phyloP scores from a whole-genome alignment of 768 basidiomycete species.

The Tylopilus sp. region DNA sequence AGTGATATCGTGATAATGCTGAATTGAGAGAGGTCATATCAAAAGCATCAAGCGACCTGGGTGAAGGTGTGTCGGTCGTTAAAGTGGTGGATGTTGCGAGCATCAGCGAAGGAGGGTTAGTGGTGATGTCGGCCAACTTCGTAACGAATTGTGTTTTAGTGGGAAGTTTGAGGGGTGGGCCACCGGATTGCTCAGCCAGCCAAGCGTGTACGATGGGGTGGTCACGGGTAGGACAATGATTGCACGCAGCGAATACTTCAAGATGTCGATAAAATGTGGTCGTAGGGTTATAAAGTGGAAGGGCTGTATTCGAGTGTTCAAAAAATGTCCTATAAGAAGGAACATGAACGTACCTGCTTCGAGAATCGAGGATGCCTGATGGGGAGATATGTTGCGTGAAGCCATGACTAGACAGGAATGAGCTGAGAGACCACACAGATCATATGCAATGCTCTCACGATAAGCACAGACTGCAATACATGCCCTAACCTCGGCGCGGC shows the following conservation, averaged over 20 bases:
- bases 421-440: not conserved
- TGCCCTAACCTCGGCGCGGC: constrained; percentile 49
- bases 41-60: constrained; percentile 16
- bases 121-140: constrained; percentile 2
- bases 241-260: constrained; percentile 43
- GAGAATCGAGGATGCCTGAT: constrained; percentile 39
- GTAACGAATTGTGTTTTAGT: constrained; percentile 12
- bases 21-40: constrained; percentile 24
- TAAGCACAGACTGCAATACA: constrained; percentile 52
- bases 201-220: constrained; percentile 42
- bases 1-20: constrained; percentile 26
- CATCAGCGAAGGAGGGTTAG: constrained; percentile 10
- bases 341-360: constrained; percentile 37
- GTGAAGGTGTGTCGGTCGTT: constrained; percentile 3
- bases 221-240: constrained; percentile 35
- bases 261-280: constrained; percentile 44
- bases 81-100: constrained; percentile 8
- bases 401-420: constrained; percentile 43
- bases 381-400: constrained; percentile 34
- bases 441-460: constrained; percentile 33
- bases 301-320: constrained; percentile 29
- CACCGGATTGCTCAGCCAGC: constrained; percentile 30
- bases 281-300: constrained; percentile 55
- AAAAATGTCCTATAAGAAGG: not conserved
- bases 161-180: constrained; percentile 6